Conservation (phyloP, 495 filamentous ascomycete species). For the Talaromyces borbonicus region DNA sequence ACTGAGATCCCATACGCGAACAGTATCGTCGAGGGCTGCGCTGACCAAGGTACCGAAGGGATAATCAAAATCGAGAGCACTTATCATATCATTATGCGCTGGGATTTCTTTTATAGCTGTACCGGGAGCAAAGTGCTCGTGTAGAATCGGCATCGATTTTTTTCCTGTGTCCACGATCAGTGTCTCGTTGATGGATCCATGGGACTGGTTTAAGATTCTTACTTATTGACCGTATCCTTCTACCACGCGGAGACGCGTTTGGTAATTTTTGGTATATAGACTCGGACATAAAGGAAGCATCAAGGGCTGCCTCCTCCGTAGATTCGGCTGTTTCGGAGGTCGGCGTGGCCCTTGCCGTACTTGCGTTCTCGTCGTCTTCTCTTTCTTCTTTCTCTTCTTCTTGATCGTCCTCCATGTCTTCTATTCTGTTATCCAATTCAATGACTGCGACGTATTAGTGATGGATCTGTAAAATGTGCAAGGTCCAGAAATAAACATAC, state of each 20-base stretch:
- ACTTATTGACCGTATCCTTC: constrained; percentile 56
- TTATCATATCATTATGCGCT: constrained; percentile 83
- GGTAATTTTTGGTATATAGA: constrained; percentile 93
- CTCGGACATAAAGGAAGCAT: constrained; percentile 87
- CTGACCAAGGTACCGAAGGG: constrained; percentile 94
- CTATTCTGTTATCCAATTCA: constrained; percentile 76
- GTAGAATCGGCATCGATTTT: constrained; percentile 88
- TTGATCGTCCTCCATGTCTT: constrained; percentile 73
- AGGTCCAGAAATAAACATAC: constrained; percentile 41
- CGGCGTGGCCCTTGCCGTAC: constrained; percentile 27
- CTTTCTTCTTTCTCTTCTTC: constrained; percentile 44
- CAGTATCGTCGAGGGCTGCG: constrained; percentile 89
- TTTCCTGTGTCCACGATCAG: constrained; percentile 27
- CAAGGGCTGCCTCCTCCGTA: constrained; percentile 47
- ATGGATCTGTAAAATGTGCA: constrained; percentile 12
- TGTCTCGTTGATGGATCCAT: not conserved
- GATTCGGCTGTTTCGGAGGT: constrained; percentile 36
- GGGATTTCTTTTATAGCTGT: constrained; percentile 78
- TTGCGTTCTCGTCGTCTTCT: constrained; percentile 14
- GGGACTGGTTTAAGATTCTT: constrained; percentile 2
- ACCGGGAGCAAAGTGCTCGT: constrained; percentile 91
- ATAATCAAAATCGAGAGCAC: constrained; percentile 87
- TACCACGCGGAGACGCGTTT: constrained; percentile 46
- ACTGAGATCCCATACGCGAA: constrained; percentile 96
- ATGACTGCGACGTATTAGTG: constrained; percentile 44